Conservation (phyloP, 257 asterid genomes). For the Primulina huaijiensis region DNA sequence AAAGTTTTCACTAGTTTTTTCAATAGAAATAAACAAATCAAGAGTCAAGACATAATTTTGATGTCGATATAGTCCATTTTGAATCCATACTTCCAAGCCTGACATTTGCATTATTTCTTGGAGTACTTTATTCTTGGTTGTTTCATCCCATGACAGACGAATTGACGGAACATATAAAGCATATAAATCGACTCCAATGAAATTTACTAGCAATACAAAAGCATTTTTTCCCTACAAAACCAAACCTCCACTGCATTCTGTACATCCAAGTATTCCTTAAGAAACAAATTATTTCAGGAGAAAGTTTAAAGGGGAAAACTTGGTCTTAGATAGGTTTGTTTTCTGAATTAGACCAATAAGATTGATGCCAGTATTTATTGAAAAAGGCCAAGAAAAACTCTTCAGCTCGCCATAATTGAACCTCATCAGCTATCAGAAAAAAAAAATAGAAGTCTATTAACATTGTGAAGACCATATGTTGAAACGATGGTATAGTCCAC, state of each 20-base stretch:
- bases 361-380: neutral
- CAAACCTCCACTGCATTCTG: neutral
- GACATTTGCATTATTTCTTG: neutral
- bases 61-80: neutral
- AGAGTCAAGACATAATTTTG: neutral
- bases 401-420: neutral
- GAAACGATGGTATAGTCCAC: conserved; percentile 3
- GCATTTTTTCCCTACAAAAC: neutral
- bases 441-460: neutral
- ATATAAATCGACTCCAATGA: neutral
- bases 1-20: neutral
- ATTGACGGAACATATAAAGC: neutral
- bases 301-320: neutral
- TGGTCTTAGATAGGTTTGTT: neutral
- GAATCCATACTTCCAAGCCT: neutral
- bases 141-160: neutral
- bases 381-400: neutral
- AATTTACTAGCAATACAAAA: neutral
- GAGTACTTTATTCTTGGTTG: neutral
- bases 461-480: conserved; percentile 15
- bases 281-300: neutral
- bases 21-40: neutral
- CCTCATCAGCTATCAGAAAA: conserved; percentile 1
- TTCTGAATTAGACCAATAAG: neutral
- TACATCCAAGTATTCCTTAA: neutral